Evolutionary conservation across 2,329 filamentous ascomycete genomes (phyloP), one percentile per base, ranked within the genome.

Genomic region (Hirsutella minnesotensis): DNA sequence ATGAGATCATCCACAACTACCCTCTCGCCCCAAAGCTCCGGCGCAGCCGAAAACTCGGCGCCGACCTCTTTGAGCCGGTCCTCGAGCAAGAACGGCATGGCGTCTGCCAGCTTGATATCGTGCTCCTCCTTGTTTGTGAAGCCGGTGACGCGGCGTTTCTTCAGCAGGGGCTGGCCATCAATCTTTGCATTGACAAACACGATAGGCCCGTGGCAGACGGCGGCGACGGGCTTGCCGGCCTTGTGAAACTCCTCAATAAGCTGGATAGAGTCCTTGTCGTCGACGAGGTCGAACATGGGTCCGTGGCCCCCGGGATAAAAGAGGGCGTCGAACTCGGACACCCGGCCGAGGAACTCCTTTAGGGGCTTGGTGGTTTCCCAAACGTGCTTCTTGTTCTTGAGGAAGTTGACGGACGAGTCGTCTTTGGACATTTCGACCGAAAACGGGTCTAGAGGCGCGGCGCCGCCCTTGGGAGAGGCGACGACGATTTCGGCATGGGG

Each of bases 161-260:
- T 60, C 33, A 84, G 58, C 9, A 83, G 60, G 40, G 67, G 66
- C 48, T 66, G 62, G 29, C 76, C 77, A 46, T 70, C 63, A 18
- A 69, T 53, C 52, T 69, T 73, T 30, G 75, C 79, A 50, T 79
- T 70, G 39, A 71, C 66, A 15, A 86, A 65, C 12, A 72, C 81
- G 3, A 73, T 74, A 3, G 81, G 77, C 5, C 79, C 81, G 61
- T 86, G 81, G 66, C 81, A 85, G 38, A 86, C 79, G 3, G 81
- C 77, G 0, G 75, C 65, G 13, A 85, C 71, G 43, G 77, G 66
- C 67, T 83, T 83, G 48, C 70, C 73, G 3, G 70, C 67, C 33
- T 65, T 62, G 53, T 69, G 73, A 57, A 86, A 83, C 57, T 83
- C 77, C 46, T 67, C 62, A 53, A 81, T 76, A 30, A 86, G 62